Base-by-base conservation (phyloP, 192 early-diverging fungal genomes). In the Jimgerdemannia flammicorona region DNA sequence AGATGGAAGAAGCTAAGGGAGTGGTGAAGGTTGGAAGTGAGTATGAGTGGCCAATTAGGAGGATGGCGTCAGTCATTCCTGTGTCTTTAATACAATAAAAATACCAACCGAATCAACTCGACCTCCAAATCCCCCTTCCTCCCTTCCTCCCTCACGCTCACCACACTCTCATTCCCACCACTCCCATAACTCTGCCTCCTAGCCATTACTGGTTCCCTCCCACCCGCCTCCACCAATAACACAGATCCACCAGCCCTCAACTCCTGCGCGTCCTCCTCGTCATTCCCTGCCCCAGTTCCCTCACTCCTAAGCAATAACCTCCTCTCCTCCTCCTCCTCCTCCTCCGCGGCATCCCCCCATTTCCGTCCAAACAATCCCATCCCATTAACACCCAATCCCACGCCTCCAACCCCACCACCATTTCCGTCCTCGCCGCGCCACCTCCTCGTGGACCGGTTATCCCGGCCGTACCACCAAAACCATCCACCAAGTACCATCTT, bases 381-480 rank as follows among this genome's bases (percentile, higher is more conserved):
- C 14, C 74, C 78, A 7, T 49, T 75, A 73, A 80, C 74, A 29
- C 71, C 44, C 19, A 29, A 29, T 29, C 29, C 29, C 29, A 29
- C 1, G 29, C 29, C 29, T 29, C 29, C 29, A 29, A 29, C 29
- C 29, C 29, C 69, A 59, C 49, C 72, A 74, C 78, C 78, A 79
- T 19, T 73, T 72, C 3, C 18, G 64, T 3, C 66, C 42, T 41
- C 72, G 10, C 20, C 40, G 9, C 42, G 20, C 3, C 59, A 67
- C 40, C 19, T n/a, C 42, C 66, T 77, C 43, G 40, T 73, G 74
- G 9, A 59, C 49, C 49, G 49, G 49, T 59, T 59, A 14, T 81
- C 78, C 63, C 76, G 73, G 2, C 80, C 85, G 72, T 85, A 83
- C 84, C 85, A 84, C 85, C 86, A 83, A 75, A 83, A 81, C 83